A percentile compares a stretch with the other conserved stretches of the same genome.
phyloP scores from a whole-genome alignment of 164 flowering plant genomes.

The Tinospora cordifolia region DNA sequence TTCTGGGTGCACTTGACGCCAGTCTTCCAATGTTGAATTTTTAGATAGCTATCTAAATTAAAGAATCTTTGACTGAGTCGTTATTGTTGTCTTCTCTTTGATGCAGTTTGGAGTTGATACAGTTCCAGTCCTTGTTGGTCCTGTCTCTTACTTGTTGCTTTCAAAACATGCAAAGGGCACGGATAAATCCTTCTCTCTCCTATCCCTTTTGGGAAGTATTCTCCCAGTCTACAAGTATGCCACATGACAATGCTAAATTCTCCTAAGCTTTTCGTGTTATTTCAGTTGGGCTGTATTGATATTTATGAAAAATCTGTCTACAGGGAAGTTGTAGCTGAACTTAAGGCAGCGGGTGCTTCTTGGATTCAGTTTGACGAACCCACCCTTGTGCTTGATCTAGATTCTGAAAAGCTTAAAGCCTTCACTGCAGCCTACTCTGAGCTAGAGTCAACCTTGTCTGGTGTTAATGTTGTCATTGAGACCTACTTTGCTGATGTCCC shows the following conservation, averaged over 20 bases:
- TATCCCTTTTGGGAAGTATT: conserved; percentile 48
- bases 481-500: conserved; percentile 92
- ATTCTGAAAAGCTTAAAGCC: conserved; percentile 61
- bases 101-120: conserved; percentile 68
- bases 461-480: conserved; percentile 61
- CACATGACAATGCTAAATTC: too few species aligned
- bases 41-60: too few species aligned
- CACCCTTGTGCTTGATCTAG: conserved; percentile 66
- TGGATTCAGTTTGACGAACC: conserved; percentile 96
- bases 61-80: too few species aligned
- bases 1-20: too few species aligned
- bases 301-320: neutral
- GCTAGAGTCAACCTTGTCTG: conserved; percentile 61
- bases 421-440: conserved; percentile 68
- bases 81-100: neutral
- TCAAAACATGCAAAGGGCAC: conserved; percentile 76
- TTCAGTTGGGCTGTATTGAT: neutral
- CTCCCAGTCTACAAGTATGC: conserved; percentile 69
- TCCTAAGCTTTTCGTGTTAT: too few species aligned
- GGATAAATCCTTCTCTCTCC: conserved; percentile 55
- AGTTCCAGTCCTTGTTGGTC: conserved; percentile 65
- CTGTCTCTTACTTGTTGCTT: conserved; percentile 63
- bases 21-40: too few species aligned
- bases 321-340: conserved; percentile 68
- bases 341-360: conserved; percentile 83